These are phyloP conservation scores for Penicillium riverlandense DNA, from an alignment of 495 filamentous ascomycete genomes.

Conservation along the genomic window DNA sequence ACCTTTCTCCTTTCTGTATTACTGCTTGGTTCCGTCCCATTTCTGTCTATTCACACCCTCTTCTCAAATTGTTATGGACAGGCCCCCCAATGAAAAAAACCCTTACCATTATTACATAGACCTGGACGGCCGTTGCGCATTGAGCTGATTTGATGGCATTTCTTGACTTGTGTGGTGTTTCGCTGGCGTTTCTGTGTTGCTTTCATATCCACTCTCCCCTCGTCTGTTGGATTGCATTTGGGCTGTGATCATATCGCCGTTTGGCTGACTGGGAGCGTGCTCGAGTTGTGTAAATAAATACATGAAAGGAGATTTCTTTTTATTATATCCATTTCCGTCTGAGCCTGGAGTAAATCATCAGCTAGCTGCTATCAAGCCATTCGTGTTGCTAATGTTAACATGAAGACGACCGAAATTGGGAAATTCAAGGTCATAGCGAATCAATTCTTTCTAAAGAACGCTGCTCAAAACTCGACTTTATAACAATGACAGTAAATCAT, in stretches of 20 bases:
- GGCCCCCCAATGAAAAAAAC: no score
- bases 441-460: conserved; percentile 8
- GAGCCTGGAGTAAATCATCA: no score
- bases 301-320: not conserved
- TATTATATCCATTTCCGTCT: not conserved
- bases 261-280: conserved; percentile 2
- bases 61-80: no score
- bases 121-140: conserved; percentile 9
- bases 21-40: conserved; percentile 15
- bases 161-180: conserved; percentile 17
- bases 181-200: conserved; percentile 20
- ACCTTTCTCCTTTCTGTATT: conserved; percentile 21
- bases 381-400: no score
- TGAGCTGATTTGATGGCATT: conserved; percentile 20
- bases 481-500: conserved; percentile 1
- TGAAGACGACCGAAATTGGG: no score
- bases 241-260: conserved; percentile 10
- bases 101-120: conserved; percentile 8
- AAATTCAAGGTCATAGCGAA: no score
- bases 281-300: conserved; percentile 4
- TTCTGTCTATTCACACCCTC: conserved; percentile 1
- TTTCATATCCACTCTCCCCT: conserved; percentile 32
- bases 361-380: no score
- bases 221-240: conserved; percentile 27
- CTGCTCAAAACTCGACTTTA: conserved; percentile 10